Percentiles rank a stretch among this genome's conserved stretches.
These are phyloP conservation scores for Erodium texanum DNA, from an alignment of 441 rosid species.

Conservation along the genomic window DNA sequence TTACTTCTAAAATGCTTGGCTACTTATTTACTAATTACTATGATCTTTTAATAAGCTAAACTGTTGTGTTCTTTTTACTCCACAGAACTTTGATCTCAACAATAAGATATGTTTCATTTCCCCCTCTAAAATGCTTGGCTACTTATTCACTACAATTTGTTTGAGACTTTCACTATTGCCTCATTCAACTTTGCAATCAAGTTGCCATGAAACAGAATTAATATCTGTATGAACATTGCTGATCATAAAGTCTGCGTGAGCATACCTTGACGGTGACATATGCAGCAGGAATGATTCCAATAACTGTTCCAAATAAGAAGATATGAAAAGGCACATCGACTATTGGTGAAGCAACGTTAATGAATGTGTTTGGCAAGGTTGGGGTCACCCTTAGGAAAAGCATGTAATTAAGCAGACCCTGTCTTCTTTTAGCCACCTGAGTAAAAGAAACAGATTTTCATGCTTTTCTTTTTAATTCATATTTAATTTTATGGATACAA, in stretches of 20 bases:
- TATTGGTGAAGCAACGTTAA: conserved; percentile 92
- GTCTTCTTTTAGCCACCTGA: conserved; percentile 84
- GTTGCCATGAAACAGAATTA: too few species aligned
- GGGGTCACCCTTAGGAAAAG: conserved; percentile 91
- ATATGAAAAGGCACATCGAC: conserved; percentile 93
- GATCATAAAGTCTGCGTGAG: too few species aligned
- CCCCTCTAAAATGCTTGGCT: conserved; percentile 21
- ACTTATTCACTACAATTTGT: conserved; percentile 12
- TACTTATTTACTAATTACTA: too few species aligned
- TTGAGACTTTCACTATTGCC: not conserved
- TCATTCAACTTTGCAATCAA: not conserved
- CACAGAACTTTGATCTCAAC: not conserved
- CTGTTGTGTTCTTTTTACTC: too few species aligned
- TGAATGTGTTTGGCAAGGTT: conserved; percentile 80
- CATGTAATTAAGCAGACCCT: conserved; percentile 88
- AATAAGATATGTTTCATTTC: not conserved
- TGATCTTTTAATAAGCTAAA: too few species aligned
- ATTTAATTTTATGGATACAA: too few species aligned
- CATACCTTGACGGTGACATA: conserved; percentile 87
- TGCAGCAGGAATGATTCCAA: conserved; percentile 87
- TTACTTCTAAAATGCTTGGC: too few species aligned
- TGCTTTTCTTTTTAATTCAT: not conserved
- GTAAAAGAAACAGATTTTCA: not conserved
- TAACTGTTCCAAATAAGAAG: conserved; percentile 80
- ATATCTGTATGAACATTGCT: too few species aligned